These are phyloP conservation scores for Thermochaetoides dissita DNA, from an alignment of 2,329 filamentous ascomycete species.

Conservation along the genomic window DNA sequence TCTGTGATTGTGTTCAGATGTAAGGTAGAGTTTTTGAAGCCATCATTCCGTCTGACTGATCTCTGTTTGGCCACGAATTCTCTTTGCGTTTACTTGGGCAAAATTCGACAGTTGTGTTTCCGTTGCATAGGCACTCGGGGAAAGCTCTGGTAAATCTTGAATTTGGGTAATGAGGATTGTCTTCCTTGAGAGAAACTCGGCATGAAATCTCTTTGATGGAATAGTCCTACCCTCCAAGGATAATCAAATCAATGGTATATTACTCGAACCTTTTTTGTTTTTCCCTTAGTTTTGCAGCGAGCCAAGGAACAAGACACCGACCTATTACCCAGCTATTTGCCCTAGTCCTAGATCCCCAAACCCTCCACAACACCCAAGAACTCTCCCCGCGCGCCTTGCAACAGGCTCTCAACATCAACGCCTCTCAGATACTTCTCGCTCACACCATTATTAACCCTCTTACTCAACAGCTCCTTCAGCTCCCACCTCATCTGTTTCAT, in stretches of 20 bases:
- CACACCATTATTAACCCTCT: constrained; percentile 73
- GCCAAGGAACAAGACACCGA: neutral
- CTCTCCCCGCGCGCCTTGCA: constrained; percentile 49
- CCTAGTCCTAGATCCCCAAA: constrained; percentile 23
- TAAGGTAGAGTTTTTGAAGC: no score
- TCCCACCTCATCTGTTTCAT: constrained; percentile 56
- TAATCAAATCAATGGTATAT: neutral
- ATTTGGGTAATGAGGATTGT: no score
- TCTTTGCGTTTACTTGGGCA: no score
- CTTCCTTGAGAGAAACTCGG: no score
- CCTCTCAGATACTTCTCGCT: constrained; percentile 69
- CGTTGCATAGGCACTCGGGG: no score
- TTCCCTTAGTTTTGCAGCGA: neutral
- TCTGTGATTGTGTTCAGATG: no score
- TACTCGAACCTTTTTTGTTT: neutral
- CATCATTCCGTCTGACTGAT: no score
- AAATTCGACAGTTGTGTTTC: no score
- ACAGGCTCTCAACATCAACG: constrained; percentile 67
- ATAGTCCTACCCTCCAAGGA: no score
- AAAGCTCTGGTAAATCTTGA: no score
- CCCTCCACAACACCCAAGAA: constrained; percentile 45
- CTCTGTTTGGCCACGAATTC: no score
- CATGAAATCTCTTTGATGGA: no score
- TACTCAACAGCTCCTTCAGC: constrained; percentile 53
- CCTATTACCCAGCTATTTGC: neutral